These are phyloP conservation scores for Multifurca ochricompacta DNA, from an alignment of 768 basidiomycete species.

Conservation along the genomic window DNA sequence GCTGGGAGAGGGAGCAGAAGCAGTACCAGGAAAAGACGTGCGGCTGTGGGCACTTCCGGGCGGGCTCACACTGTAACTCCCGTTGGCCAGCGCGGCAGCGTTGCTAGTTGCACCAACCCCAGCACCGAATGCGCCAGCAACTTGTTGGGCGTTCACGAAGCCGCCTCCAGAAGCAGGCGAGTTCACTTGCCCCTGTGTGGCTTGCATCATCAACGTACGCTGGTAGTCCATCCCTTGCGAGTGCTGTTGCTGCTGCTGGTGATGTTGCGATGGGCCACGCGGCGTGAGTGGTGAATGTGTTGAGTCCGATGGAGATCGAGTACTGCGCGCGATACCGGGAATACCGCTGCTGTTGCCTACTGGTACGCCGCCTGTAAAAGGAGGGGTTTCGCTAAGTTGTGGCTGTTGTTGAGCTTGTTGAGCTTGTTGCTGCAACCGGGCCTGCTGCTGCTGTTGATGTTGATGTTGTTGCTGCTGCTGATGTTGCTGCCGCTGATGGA, in stretches of 20 bases:
- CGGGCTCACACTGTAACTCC: constrained; percentile 18
- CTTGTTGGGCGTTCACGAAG: constrained; percentile 15
- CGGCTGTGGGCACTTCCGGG: constrained; percentile 20
- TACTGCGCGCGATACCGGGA: constrained; percentile 68
- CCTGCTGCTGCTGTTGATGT: constrained; percentile 42
- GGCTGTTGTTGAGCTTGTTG: constrained; percentile 19
- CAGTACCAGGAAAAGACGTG: constrained; percentile 14
- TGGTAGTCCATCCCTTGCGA: constrained; percentile 15
- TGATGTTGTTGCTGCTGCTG: constrained; percentile 27
- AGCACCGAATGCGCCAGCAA: constrained; percentile 12
- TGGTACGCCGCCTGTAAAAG: constrained; percentile 32
- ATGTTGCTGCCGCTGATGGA: constrained; percentile 20
- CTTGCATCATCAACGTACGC: constrained; percentile 15
- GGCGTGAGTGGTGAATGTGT: constrained; percentile 39
- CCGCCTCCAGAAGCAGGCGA: constrained; percentile 10
- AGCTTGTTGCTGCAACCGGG: constrained; percentile 28
- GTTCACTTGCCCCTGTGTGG: not conserved
- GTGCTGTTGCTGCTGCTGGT: constrained; percentile 25
- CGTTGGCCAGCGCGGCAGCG: constrained; percentile 3
- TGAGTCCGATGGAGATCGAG: constrained; percentile 66
- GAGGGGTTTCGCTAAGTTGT: constrained; percentile 35
- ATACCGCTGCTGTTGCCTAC: constrained; percentile 31
- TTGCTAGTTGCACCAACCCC: constrained; percentile 2
- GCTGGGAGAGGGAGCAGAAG: constrained; percentile 15
- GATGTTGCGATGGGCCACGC: constrained; percentile 22